These are phyloP conservation scores for Aureobasidium sp. DNA, from an alignment of 2,329 filamentous ascomycete genomes.

Conservation along the genomic window DNA sequence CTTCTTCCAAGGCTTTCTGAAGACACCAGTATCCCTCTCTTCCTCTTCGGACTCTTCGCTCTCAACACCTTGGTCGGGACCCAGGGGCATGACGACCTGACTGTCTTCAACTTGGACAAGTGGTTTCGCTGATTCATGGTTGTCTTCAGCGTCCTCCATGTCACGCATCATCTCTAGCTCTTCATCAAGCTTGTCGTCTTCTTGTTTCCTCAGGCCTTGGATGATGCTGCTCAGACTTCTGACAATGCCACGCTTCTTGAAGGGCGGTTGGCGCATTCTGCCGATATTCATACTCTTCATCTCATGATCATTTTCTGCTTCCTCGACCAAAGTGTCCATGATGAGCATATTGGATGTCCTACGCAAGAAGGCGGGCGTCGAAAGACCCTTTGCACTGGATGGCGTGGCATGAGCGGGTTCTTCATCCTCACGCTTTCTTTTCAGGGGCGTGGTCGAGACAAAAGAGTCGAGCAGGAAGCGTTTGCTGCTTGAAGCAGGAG, in stretches of 20 bases:
- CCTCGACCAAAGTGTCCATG: constrained; percentile 51
- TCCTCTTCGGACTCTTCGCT: constrained; percentile 53
- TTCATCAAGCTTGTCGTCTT: constrained; percentile 64
- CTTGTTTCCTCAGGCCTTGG: constrained; percentile 60
- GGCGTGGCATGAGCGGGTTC: constrained; percentile 55
- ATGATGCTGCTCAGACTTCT: constrained; percentile 69
- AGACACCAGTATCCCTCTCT: constrained; percentile 47
- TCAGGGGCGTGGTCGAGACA: constrained; percentile 51
- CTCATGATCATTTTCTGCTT: constrained; percentile 42
- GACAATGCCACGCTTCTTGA: constrained; percentile 45
- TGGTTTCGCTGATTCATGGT: constrained; percentile 19
- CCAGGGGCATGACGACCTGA: constrained; percentile 38
- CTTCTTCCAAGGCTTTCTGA: constrained; percentile 66
- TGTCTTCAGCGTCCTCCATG: constrained; percentile 47
- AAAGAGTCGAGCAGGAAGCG: constrained; percentile 57
- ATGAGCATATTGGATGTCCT: constrained; percentile 38
- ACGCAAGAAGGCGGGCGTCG: constrained; percentile 65
- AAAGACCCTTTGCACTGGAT: constrained; percentile 45
- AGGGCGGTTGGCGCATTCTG: constrained; percentile 27
- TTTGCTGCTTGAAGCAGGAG: constrained; percentile 51
- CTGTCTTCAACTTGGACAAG: constrained; percentile 37
- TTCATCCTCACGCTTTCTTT: constrained; percentile 37
- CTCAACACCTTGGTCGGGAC: constrained; percentile 35
- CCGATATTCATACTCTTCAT: not conserved
- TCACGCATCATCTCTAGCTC: constrained; percentile 69